Conservation (phyloP, 2,329 filamentous ascomycete genomes). For the Epicoccum sorghinum region DNA sequence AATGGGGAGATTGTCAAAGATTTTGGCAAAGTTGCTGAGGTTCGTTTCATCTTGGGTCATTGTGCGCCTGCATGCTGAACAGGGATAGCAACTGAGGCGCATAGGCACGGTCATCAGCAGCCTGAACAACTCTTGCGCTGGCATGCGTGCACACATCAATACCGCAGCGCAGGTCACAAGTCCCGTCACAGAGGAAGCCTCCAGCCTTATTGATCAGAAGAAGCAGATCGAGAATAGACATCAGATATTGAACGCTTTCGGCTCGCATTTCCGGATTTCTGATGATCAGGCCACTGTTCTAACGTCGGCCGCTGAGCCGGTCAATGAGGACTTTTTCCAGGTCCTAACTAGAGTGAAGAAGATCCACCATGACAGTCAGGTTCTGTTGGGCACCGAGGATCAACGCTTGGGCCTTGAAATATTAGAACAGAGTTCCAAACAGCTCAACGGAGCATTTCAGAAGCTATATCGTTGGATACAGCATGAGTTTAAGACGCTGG, state of each 20-base stretch:
- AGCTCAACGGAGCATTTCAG: constrained; percentile 88
- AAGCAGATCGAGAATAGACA: constrained; percentile 80
- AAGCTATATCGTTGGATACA: constrained; percentile 97
- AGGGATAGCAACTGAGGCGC: constrained; percentile 76
- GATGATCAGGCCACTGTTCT: constrained; percentile 79
- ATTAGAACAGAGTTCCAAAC: constrained; percentile 87
- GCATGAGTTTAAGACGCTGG: constrained; percentile 87
- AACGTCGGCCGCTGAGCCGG: constrained; percentile 78
- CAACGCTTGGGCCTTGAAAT: constrained; percentile 87
- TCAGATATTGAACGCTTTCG: constrained; percentile 76
- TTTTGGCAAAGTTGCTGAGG: constrained; percentile 88
- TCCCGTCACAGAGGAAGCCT: constrained; percentile 78
- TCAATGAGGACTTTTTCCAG: constrained; percentile 84
- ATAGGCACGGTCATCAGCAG: constrained; percentile 80
- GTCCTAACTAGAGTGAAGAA: constrained; percentile 79
- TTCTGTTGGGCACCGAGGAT: constrained; percentile 87
- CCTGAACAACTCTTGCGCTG: constrained; percentile 78
- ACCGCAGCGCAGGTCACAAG: constrained; percentile 76
- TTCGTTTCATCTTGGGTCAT: constrained; percentile 44
- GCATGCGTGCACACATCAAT: constrained; percentile 78
- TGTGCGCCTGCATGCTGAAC: constrained; percentile 29
- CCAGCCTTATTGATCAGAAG: constrained; percentile 73
- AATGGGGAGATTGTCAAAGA: constrained; percentile 89
- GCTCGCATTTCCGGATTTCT: constrained; percentile 80
- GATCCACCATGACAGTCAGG: constrained; percentile 86